Base-by-base conservation (phyloP, 441 rosid genomes). In the Sinapis alba region DNA sequence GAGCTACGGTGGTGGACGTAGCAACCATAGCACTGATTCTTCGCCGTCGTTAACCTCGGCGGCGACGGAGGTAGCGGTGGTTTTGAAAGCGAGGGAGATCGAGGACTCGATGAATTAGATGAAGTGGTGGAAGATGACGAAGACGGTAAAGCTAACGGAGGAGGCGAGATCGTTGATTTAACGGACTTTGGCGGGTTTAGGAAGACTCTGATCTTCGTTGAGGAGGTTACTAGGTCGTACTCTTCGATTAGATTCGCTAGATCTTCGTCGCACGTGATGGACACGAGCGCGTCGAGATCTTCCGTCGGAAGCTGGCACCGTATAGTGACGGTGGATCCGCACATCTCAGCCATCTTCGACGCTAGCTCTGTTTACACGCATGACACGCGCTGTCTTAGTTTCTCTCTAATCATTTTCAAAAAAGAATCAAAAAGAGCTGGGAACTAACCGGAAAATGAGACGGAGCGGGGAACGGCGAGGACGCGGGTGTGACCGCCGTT, bases 231-330 rank as follows among this genome's bases (percentile, higher is more conserved):
- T 1, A 89, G 88, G 77, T 89, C 93, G 71, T 94, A 92, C 74
- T 89, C 99, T 82, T 94, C 99, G 68, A 89, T 83, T 66, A 94
- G 88, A 82, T 92, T 92, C 21, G 79, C 86, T 3, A 94, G 88
- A 81, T 94, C 99, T 82, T 94, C 98, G 76, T 89, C 96, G 56
- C 88, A 92, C 73, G 97, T 92, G 69, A 94, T 75, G 54, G 97
- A 88, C 9, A 94, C 90, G 64, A 94, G 85, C 13, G 99, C 97
- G 71, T 94, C 98, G 12, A 94, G 86, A 82, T 94, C 99, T 60
- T 90, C 99, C 10, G 81, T 80, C 2, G 98, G 99, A 21, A 92
- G 81, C 56, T 89, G 97, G 83, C 94, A 92, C 18, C 97, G 96
- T 7, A 92, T 77, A 38, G 72, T 83, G 5, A 74, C 82, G 78